phyloP scores from a whole-genome alignment of 257 asterid genomes.

The Solanum rostratum region DNA sequence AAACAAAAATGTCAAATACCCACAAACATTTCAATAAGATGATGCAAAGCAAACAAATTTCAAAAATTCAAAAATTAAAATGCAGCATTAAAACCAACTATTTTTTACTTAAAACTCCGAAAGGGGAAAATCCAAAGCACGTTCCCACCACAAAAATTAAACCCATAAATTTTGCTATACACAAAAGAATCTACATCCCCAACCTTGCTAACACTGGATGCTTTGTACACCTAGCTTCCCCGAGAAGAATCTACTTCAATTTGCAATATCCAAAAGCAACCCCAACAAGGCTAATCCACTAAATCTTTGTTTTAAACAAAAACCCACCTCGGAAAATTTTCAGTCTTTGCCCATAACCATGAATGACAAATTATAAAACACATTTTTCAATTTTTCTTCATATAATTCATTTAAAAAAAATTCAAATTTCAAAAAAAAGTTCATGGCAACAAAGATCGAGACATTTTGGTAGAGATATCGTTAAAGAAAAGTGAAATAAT shows the following conservation, averaged over 20 bases:
- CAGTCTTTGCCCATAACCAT: not conserved
- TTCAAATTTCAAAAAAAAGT: not conserved
- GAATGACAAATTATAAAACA: not conserved
- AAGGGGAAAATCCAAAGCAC: not conserved
- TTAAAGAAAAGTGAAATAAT: not conserved
- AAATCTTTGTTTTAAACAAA: not conserved
- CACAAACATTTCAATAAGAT: not conserved
- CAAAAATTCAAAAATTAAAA: not conserved
- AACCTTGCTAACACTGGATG: not conserved
- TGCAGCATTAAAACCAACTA: not conserved
- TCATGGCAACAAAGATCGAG: not conserved
- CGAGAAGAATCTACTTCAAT: not conserved
- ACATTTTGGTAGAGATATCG: not conserved
- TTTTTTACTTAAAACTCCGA: not conserved
- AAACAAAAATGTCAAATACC: not conserved
- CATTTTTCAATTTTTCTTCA: not conserved
- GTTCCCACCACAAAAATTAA: not conserved
- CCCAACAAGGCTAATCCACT: not conserved
- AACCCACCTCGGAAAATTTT: not conserved
- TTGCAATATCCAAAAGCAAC: not conserved
- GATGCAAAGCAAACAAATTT: not conserved
- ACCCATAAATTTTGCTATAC: not conserved
- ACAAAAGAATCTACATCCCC: not conserved
- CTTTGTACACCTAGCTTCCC: not conserved
- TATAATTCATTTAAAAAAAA: not conserved